phyloP scores from a whole-genome alignment of 2,329 filamentous ascomycete genomes.

The Hymenoscyphus albidus region DNA sequence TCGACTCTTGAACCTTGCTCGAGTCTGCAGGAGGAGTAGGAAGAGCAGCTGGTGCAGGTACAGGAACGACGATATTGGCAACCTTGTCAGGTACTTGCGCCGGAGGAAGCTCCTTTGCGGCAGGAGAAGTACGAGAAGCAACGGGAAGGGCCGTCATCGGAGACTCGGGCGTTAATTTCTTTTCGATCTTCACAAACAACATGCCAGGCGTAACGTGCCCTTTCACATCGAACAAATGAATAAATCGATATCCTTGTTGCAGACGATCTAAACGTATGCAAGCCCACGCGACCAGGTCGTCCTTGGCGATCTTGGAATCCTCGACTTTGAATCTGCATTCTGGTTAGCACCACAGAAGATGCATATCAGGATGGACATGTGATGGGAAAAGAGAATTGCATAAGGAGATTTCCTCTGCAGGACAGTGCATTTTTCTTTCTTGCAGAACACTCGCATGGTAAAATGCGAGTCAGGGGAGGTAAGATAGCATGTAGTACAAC shows the following conservation, averaged over 20 bases:
- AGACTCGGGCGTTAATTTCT: conserved; percentile 36
- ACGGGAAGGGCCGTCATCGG: neutral
- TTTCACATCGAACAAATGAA: conserved; percentile 69
- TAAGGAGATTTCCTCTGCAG: neutral
- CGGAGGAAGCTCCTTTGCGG: neutral
- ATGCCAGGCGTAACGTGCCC: conserved; percentile 64
- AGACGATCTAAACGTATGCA: conserved; percentile 82
- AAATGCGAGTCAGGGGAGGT: conserved; percentile 3
- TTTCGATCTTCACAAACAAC: conserved; percentile 70
- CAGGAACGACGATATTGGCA: neutral
- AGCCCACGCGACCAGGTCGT: conserved; percentile 81
- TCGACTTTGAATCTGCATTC: conserved; percentile 67
- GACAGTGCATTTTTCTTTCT: neutral
- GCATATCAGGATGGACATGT: conserved; percentile 4
- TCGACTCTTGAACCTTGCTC: neutral
- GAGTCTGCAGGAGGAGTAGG: neutral
- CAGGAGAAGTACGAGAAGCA: neutral
- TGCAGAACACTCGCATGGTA: neutral
- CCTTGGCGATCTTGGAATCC: conserved; percentile 76
- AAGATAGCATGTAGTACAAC: neutral
- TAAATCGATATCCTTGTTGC: conserved; percentile 69
- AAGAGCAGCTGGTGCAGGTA: neutral
- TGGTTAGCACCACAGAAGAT: conserved; percentile 10
- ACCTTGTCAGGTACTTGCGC: neutral
- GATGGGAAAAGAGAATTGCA: neutral